Conservation (phyloP, 2,329 filamentous ascomycete species). For the Cytospora paraplurivora region DNA sequence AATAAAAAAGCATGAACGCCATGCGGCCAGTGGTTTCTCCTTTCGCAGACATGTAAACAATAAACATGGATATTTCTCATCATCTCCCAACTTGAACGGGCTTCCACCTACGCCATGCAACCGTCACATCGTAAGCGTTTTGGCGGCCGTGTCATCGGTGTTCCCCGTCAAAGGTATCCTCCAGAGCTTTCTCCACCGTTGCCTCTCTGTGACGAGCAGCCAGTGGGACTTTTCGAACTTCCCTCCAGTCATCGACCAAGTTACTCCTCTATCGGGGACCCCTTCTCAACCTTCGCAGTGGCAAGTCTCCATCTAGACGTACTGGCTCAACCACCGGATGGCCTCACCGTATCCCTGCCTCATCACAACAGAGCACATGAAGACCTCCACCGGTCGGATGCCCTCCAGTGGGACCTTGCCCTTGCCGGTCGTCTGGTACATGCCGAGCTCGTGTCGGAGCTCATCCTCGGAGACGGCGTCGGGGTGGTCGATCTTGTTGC, state of each 20-base stretch:
- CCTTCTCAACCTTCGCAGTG: neutral
- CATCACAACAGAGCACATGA: constrained; percentile 99
- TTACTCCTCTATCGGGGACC: neutral
- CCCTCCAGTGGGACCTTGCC: constrained; percentile 88
- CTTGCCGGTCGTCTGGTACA: constrained; percentile 97
- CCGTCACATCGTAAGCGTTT: neutral
- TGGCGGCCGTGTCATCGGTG: neutral
- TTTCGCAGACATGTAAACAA: constrained; percentile 23
- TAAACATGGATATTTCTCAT: constrained; percentile 9
- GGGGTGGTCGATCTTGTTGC: constrained; percentile 99
- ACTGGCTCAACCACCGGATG: constrained; percentile 91
- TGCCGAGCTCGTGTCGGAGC: constrained; percentile 84
- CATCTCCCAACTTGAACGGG: constrained; percentile 1
- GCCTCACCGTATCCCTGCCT: constrained; percentile 91
- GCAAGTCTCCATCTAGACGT: constrained; percentile 63
- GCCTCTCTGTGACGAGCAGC: neutral
- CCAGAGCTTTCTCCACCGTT: constrained; percentile 5
- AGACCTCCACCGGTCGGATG: constrained; percentile 93
- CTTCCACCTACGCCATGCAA: constrained; percentile 6
- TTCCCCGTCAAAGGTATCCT: neutral
- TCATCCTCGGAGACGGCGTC: constrained; percentile 95
- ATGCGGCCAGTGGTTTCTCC: constrained; percentile 26
- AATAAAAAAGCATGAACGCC: constrained; percentile 27
- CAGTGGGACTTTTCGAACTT: neutral
- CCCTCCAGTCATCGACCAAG: neutral